These are phyloP conservation scores for Aspergillus transmontanensis DNA, from an alignment of 2,329 filamentous ascomycete species.

Conservation along the genomic window DNA sequence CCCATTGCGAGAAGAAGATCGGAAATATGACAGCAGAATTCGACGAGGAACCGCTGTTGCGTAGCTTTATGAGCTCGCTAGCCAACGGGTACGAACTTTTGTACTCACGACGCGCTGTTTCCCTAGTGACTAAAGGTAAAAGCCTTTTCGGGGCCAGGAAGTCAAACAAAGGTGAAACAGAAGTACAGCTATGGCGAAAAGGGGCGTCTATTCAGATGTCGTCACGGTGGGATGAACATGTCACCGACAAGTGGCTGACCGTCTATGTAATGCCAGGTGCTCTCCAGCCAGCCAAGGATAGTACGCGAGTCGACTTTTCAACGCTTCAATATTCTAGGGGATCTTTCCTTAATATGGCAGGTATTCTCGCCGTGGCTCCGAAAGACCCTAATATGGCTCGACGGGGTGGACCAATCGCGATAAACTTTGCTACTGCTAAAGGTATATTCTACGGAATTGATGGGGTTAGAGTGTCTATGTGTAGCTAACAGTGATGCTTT, in stretches of 20 bases:
- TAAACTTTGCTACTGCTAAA: conserved; percentile 26
- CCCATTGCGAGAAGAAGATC: conserved; percentile 32
- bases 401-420: conserved; percentile 26
- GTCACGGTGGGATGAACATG: conserved; percentile 29
- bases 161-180: conserved; percentile 29
- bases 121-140: conserved; percentile 29
- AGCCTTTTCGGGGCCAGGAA: conserved; percentile 24
- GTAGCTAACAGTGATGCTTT: background rate
- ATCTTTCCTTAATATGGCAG: conserved; percentile 30
- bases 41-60: conserved; percentile 19
- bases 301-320: conserved; percentile 26
- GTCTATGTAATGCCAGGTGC: conserved; percentile 22
- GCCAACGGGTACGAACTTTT: conserved; percentile 29
- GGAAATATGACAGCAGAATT: conserved; percentile 24
- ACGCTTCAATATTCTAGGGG: conserved; percentile 26
- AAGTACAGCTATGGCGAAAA: conserved; percentile 34
- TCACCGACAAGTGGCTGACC: conserved; percentile 34
- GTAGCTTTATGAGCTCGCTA: conserved; percentile 31
- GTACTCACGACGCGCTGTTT: conserved; percentile 30
- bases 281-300: conserved; percentile 21
- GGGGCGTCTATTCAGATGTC: conserved; percentile 27
- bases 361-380: conserved; percentile 28
- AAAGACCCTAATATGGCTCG: conserved; percentile 21
- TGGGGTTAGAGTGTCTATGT: too few relatives aligned
- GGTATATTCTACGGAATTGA: conserved; percentile 18